Evolutionary conservation across 495 filamentous ascomycete genomes (phyloP), one percentile per base, ranked within the genome.

Genomic region (Stereocaulon alpinum): DNA sequence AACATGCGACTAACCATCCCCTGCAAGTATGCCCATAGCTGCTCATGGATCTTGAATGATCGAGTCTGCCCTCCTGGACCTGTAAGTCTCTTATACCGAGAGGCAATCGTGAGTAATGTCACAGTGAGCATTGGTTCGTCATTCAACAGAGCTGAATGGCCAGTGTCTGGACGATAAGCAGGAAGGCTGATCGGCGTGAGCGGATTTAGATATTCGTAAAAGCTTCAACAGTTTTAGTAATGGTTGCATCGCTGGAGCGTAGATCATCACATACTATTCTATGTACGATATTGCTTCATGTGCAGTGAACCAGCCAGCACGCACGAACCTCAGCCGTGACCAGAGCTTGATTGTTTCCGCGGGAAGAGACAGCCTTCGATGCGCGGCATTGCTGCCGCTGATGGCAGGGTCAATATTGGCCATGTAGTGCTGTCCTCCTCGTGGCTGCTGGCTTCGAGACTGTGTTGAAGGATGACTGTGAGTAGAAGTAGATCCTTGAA

Each of bases 291-390:
- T 89, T 1, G 87, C 91, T 70, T 98, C 93, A 63, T 85, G 82
- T 2, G 92, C 89, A 0, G 90, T 95, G 66, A 98, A 91, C 93
- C 93, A 98, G 22, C 93, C 93, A 9, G 89, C 90, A 53, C 89
- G 86, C 20, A 97, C 92, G 70, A 97, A 96, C 57, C 91, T 83
- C 66, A 94, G 85, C 63, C 88, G 80, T 11, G 86, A 85, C 93
- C 93, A 98, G 11, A 88, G 87, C 64, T 84, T 86, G 55, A 96
- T 68, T 6, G 89, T 89, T 61, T 88, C 83, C 32, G 47, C 30
- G 4, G 52, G 42, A 14, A 48, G 32, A 40, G 48, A 47, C 30
- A 37, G 29, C 17, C 12, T 32, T 20, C 40, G 29, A 20, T 40
- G 49, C 41, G 20, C 49, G 6, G 29, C 41, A 9, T 34, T 56